A percentile compares a stretch with the other conserved stretches of the same genome.
phyloP scores from a whole-genome alignment of 768 basidiomycete species.

The Lactarius evosmus region DNA sequence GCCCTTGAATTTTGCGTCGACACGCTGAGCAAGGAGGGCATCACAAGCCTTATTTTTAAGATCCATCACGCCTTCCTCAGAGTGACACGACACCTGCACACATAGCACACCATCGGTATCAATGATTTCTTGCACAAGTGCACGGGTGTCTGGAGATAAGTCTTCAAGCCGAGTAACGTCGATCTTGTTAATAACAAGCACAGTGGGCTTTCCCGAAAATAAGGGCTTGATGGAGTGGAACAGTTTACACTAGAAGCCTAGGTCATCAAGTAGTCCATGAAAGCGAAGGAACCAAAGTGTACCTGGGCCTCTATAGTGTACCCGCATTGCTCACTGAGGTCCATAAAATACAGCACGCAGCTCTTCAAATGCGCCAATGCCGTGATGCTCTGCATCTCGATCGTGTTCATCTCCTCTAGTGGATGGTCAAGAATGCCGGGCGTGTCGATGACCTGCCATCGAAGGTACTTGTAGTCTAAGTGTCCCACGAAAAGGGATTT shows the following conservation, averaged over 20 bases:
- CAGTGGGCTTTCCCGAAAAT: slow-evolving; percentile 86
- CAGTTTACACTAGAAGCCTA: slow-evolving; percentile 74
- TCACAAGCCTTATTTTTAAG: slow-evolving; percentile 96
- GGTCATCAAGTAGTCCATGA: slow-evolving; percentile 6
- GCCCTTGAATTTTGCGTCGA: slow-evolving; percentile 91
- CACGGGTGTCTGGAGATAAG: slow-evolving; percentile 67
- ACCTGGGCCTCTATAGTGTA: slow-evolving; percentile 97
- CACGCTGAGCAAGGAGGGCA: slow-evolving; percentile 89
- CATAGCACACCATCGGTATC: slow-evolving; percentile 64
- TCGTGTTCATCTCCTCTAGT: slow-evolving; percentile 99
- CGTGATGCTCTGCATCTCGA: slow-evolving; percentile 99
- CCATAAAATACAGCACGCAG: slow-evolving; percentile 98
- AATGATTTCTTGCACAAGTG: slow-evolving; percentile 86
- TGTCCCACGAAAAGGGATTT: slow-evolving; percentile 98
- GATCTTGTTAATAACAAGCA: slow-evolving; percentile 98
- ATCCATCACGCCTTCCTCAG: slow-evolving; percentile 97
- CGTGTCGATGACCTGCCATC: slow-evolving; percentile 99
- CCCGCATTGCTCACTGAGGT: slow-evolving; percentile 96
- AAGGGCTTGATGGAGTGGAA: slow-evolving; percentile 99
- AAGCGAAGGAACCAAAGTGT: slow-evolving; percentile 29
- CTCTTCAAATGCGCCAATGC: slow-evolving; percentile 94
- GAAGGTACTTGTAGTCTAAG: slow-evolving; percentile 97
- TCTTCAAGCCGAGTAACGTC: slow-evolving; percentile 90
- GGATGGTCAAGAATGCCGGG: slow-evolving; percentile 98
- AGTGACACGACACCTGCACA: slow-evolving; percentile 89